Evolutionary conservation across 768 basidiomycete genomes (phyloP), one percentile per base, ranked within the genome.

Genomic region (Lyophyllum atratum): DNA sequence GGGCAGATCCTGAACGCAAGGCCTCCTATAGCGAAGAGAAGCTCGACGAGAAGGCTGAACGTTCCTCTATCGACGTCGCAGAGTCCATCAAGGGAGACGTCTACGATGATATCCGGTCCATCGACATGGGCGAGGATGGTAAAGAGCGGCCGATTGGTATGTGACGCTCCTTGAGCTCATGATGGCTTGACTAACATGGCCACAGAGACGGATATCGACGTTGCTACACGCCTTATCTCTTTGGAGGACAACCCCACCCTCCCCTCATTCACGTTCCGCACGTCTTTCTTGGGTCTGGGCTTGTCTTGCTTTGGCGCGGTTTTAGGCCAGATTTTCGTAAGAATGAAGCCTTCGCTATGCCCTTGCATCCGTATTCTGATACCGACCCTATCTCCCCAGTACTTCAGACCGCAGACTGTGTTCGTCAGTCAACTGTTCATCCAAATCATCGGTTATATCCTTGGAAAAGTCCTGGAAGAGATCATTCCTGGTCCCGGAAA

Each of bases 251-350:
- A 83, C 62, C 78, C 84, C 0, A 70, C 71, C 0, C 70, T 82
- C 0, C 81, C 76, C 0, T 70, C 74, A 0, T 78, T 80, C 58
- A 85, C 84, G 0, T 83, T 86, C 69, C 71, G 84, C 15, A 79
- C 83, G 64, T 79, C 80, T 75, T 77, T 85, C 67, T 73, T 85
- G 1, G 80, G 80, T 34, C 62, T 84, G 15, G 84, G 83, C 10
- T 73, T 85, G 17, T 76, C 82, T 9, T 80, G 81, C 56, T 86
- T 86, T 64, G 83, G 82, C 55, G 76, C 73, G 39, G 83, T 84
- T 4, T 68, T 80, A 5, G 72, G 78, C 2, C 77, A 81, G 55
- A 80, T 82, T 25, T 81, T 82, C 63, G 78, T 79, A 59, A 19
- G 77, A 6, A 11, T n/a, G 15, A 21, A 19, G 22, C 22, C 19